Evolutionary conservation across 805 yeast species (phyloP).

Genomic region (Pichia phayaonensis): DNA sequence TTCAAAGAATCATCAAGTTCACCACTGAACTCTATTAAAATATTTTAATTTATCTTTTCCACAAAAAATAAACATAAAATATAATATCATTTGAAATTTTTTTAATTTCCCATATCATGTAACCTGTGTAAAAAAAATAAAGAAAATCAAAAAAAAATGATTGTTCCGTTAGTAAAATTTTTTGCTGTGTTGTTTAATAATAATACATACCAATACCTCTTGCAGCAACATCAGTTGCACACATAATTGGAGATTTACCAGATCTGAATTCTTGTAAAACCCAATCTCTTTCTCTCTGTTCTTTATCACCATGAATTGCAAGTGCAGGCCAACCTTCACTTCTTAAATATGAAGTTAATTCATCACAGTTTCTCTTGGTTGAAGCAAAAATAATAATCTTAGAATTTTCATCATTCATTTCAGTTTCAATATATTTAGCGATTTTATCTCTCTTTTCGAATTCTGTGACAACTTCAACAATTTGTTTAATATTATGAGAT

Average conservation of each 20-base stretch:
- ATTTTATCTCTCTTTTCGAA: slow-evolving; percentile 92
- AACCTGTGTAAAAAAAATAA: not conserved
- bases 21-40: not conserved
- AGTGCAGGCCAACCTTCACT: slow-evolving; percentile 98
- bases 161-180: slow-evolving; percentile 15
- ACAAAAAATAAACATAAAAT: not conserved
- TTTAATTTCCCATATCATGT: not conserved
- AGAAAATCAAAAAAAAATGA: not conserved
- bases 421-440: slow-evolving; percentile 72
- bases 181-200: no score
- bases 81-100: not conserved
- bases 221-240: slow-evolving; percentile 99
- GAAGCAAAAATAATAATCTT: slow-evolving; percentile 87
- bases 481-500: slow-evolving; percentile 90
- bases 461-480: slow-evolving; percentile 84
- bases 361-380: slow-evolving; percentile 98
- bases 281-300: slow-evolving; percentile 98
- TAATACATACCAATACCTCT: slow-evolving; percentile 96
- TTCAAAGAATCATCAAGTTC: not conserved
- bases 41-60: not conserved
- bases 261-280: slow-evolving; percentile 85
- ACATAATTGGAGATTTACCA: slow-evolving; percentile 95
- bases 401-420: slow-evolving; percentile 62
- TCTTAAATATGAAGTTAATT: slow-evolving; percentile 82
- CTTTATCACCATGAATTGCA: slow-evolving; percentile 98